Conservation (phyloP, 192 early-diverging fungal genomes). For the Coemansia sp. region DNA sequence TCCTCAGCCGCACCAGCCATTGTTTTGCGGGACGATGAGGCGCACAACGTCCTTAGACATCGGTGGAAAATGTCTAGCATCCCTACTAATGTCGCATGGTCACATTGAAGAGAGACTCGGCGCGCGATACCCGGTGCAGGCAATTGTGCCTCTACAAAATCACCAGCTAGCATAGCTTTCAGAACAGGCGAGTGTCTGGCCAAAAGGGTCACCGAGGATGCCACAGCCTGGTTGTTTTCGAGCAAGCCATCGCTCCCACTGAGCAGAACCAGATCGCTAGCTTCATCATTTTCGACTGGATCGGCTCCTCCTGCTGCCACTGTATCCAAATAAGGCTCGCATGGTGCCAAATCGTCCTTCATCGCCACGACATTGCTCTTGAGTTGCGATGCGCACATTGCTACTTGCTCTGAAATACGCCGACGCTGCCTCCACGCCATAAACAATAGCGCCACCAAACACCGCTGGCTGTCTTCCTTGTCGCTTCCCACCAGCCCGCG, state of each 20-base stretch:
- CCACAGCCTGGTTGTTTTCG: conserved; percentile 5
- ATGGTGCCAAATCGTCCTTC: conserved; percentile 4
- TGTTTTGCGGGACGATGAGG: background rate
- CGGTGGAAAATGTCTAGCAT: conserved; percentile 24
- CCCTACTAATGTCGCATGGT: conserved; percentile 17
- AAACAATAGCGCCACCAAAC: conserved; percentile 24
- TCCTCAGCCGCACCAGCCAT: background rate
- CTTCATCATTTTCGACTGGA: background rate
- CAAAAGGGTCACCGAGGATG: conserved; percentile 22
- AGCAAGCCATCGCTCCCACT: conserved; percentile 8
- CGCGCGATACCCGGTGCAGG: background rate
- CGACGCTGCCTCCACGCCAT: conserved; percentile 33
- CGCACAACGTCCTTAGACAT: conserved; percentile 6
- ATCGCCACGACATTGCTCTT: conserved; percentile 1
- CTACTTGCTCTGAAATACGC: background rate
- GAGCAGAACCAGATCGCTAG: conserved; percentile 1
- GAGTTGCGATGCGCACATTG: conserved; percentile 8
- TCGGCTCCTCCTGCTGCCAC: background rate
- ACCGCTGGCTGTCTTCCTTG: background rate
- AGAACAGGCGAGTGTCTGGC: conserved; percentile 32
- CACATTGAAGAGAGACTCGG: conserved; percentile 19
- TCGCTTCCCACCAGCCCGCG: background rate
- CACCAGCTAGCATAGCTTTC: conserved; percentile 33
- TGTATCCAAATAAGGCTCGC: background rate
- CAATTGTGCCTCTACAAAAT: conserved; percentile 31